Conservation (phyloP, 208 protist genomes). For the Wallacemonas collosoma region DNA sequence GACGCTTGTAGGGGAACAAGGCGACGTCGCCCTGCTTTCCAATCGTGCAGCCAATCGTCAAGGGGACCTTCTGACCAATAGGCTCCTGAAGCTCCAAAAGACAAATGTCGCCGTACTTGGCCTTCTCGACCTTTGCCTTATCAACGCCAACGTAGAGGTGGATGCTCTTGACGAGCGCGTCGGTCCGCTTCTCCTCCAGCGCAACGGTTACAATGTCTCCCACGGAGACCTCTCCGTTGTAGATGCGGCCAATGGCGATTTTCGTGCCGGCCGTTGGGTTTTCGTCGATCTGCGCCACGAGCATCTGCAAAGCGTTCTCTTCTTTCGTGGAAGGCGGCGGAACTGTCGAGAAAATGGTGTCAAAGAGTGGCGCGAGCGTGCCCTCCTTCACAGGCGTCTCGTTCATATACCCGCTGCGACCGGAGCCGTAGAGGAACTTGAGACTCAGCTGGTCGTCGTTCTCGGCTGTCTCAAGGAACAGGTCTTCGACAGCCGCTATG, state of each 20-base stretch:
- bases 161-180: conserved; percentile 88
- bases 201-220: conserved; percentile 86
- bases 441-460: conserved; percentile 96
- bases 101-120: conserved; percentile 87
- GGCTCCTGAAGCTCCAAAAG: conserved; percentile 84
- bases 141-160: conserved; percentile 86
- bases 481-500: conserved; percentile 94
- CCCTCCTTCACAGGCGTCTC: conserved; percentile 64
- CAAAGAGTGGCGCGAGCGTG: conserved; percentile 92
- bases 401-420: conserved; percentile 93
- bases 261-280: conserved; percentile 81
- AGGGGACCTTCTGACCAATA: conserved; percentile 81
- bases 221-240: conserved; percentile 85
- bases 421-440: conserved; percentile 95
- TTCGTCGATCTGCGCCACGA: conserved; percentile 94
- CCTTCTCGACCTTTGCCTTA: conserved; percentile 58
- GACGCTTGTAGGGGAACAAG: conserved; percentile 85
- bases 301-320: conserved; percentile 88
- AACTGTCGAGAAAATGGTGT: conserved; percentile 92
- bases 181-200: conserved; percentile 80
- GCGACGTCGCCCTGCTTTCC: conserved; percentile 67
- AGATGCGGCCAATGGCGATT: conserved; percentile 94
- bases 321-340: conserved; percentile 63
- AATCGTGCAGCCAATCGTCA: conserved; percentile 90
- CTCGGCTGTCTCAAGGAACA: conserved; percentile 95